Evolutionary conservation across 805 yeast genomes (phyloP), one percentile per base, ranked within the genome.

Genomic region (Scheffersomyces lignosus): DNA sequence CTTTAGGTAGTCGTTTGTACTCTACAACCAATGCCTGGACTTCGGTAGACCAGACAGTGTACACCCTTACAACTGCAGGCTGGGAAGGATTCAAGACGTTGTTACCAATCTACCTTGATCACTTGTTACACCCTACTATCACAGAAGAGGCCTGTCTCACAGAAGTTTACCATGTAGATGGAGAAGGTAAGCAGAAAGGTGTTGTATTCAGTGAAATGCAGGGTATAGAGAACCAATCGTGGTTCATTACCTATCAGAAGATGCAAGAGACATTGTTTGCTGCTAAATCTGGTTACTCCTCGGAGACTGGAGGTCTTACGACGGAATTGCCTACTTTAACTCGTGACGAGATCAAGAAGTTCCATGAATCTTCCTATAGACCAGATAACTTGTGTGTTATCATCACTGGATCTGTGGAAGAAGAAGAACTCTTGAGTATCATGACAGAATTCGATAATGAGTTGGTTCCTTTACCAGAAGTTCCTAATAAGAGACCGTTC

Each of bases 181-280:
- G 95, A 2, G 74, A 78, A 6, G 96, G 86, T 22, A 80, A 83
- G 46, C 99, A 93, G 49, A 88, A 88, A 57, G 99, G 99, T 49
- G 99, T 93, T 20, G 98, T 93, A 3, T 93, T 85, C 57, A 83
- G 95, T 36, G 99, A 93, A 64, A 93, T 93, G 98, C 96, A 87
- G 54, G 97, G 89, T 18, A 81, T 85, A 38, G 96, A 89, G 59
- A 78, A 78, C 50, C 86, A 83, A 44, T 75, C 90, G 12, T 81
- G 81, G 78, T 84, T 83, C 45, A 64, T 82, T 9, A 56, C 83
- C 2, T 76, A 72, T 47, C 66, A 85, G 44, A 78, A 78, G 35
- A 64, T 80, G 43, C 86, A 81, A 52, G 73, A 81, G 51, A 52
- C 75, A 0, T 50, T 85, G 49, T 84, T 74, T 44, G 61, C 67